A percentile compares a stretch with the other conserved stretches of the same genome.
phyloP scores from a whole-genome alignment of 495 filamentous ascomycete species.

The Penicillium macrosclerotiorum region DNA sequence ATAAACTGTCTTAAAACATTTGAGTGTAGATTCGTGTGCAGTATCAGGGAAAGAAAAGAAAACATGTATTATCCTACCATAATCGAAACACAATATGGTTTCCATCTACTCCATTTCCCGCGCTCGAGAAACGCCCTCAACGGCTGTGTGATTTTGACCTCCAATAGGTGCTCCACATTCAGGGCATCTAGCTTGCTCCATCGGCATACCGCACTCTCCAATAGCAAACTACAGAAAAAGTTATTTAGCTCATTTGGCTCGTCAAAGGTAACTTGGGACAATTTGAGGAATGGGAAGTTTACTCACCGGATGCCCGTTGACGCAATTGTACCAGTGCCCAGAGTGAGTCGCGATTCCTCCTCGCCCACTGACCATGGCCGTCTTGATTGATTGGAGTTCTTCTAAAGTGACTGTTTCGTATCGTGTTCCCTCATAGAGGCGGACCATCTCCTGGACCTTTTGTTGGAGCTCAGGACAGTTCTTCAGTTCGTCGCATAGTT shows the following conservation, averaged over 20 bases:
- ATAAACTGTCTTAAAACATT: no score
- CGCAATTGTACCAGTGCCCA: constrained; percentile 20
- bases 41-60: background rate
- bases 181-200: constrained; percentile 13
- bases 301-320: constrained; percentile 18
- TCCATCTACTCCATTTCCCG: constrained; percentile 49
- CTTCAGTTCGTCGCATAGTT: constrained; percentile 7
- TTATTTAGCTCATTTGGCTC: background rate
- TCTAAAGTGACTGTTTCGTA: constrained; percentile 11
- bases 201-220: constrained; percentile 17
- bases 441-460: constrained; percentile 6
- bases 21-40: no score
- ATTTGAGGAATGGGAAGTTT: background rate
- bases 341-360: constrained; percentile 14
- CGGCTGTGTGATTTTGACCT: constrained; percentile 6
- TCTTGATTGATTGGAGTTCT: constrained; percentile 12
- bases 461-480: constrained; percentile 7
- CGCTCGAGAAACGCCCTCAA: constrained; percentile 11
- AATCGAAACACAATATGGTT: constrained; percentile 15
- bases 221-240: constrained; percentile 14
- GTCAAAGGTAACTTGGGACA: constrained; percentile 1
- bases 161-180: constrained; percentile 14
- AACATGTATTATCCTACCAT: constrained; percentile 1
- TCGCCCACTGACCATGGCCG: constrained; percentile 11
- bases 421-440: constrained; percentile 6